Evolutionary conservation across 2,329 filamentous ascomycete species (phyloP).

Genomic region (Talaromyces sp.): DNA sequence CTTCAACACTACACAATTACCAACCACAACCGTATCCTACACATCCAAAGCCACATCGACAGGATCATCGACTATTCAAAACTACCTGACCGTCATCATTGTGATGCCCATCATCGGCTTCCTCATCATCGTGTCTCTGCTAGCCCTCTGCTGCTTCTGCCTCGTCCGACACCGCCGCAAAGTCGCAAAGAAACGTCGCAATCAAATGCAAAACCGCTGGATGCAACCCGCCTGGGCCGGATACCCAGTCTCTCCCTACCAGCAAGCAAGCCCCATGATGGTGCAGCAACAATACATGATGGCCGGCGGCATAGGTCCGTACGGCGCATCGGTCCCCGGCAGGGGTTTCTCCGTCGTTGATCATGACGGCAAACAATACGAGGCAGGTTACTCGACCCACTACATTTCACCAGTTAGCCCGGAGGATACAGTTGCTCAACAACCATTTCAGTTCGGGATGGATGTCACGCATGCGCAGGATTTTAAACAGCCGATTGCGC

Average conservation of each 20-base stretch:
- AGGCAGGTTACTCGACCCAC: slow-evolving; percentile 22
- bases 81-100: slow-evolving; percentile 40
- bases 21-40: slow-evolving; percentile 26
- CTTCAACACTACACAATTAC: slow-evolving; percentile 40
- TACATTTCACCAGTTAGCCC: slow-evolving; percentile 15
- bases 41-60: slow-evolving; percentile 24
- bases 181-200: slow-evolving; percentile 27
- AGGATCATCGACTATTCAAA: slow-evolving; percentile 23
- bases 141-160: slow-evolving; percentile 40
- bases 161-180: slow-evolving; percentile 43
- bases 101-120: slow-evolving; percentile 44
- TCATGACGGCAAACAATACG: slow-evolving; percentile 27
- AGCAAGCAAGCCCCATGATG: slow-evolving; percentile 15
- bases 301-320: neutral
- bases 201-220: slow-evolving; percentile 35
- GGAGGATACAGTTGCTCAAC: neutral
- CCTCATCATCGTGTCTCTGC: slow-evolving; percentile 33
- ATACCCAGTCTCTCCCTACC: slow-evolving; percentile 19
- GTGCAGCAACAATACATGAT: slow-evolving; percentile 14
- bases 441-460: slow-evolving; percentile 12
- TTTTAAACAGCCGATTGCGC: neutral
- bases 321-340: slow-evolving; percentile 20
- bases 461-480: slow-evolving; percentile 1
- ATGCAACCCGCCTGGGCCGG: slow-evolving; percentile 29
- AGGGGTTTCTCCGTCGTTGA: slow-evolving; percentile 28